Evolutionary conservation across 805 yeast genomes (phyloP).

Genomic region (Osmozyma mogii): DNA sequence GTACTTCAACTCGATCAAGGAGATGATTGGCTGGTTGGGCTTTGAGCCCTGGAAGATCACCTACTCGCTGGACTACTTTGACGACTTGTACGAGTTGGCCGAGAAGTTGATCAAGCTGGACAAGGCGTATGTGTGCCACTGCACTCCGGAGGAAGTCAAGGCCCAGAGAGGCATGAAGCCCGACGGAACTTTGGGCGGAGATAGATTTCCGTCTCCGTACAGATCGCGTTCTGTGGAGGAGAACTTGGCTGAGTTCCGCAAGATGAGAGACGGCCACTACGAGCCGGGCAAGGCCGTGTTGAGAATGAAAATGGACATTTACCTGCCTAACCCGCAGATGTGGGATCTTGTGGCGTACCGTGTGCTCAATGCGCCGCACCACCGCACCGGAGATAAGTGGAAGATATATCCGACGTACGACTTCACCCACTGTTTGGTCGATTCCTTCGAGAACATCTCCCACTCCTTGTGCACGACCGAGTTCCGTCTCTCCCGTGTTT

Average conservation of each 20-base stretch:
- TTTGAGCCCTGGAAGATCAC: slow-evolving; percentile 91
- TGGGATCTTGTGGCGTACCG: slow-evolving; percentile 99
- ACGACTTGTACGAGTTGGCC: slow-evolving; percentile 79
- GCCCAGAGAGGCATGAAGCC: slow-evolving; percentile 83
- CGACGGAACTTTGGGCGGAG: slow-evolving; percentile 93
- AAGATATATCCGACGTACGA: slow-evolving; percentile 97
- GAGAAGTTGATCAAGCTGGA: slow-evolving; percentile 66
- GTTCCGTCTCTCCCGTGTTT: slow-evolving; percentile 83
- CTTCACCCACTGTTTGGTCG: slow-evolving; percentile 98
- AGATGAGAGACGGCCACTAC: slow-evolving; percentile 86
- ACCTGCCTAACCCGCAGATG: slow-evolving; percentile 95
- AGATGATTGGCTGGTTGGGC: slow-evolving; percentile 91
- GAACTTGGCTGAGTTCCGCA: slow-evolving; percentile 72
- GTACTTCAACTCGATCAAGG: slow-evolving; percentile 75
- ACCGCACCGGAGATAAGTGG: slow-evolving; percentile 97
- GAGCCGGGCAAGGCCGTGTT: slow-evolving; percentile 87
- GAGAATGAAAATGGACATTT: slow-evolving; percentile 93
- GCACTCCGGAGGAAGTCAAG: slow-evolving; percentile 86
- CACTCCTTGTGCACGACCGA: slow-evolving; percentile 97
- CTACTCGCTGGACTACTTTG: slow-evolving; percentile 93
- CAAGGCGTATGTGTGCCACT: slow-evolving; percentile 87
- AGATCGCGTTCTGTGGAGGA: slow-evolving; percentile 66
- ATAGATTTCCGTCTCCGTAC: slow-evolving; percentile 75
- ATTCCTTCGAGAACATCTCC: slow-evolving; percentile 91
- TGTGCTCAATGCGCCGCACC: slow-evolving; percentile 85